Conservation (phyloP, 257 asterid species). For the Gardenia jasminoides region DNA sequence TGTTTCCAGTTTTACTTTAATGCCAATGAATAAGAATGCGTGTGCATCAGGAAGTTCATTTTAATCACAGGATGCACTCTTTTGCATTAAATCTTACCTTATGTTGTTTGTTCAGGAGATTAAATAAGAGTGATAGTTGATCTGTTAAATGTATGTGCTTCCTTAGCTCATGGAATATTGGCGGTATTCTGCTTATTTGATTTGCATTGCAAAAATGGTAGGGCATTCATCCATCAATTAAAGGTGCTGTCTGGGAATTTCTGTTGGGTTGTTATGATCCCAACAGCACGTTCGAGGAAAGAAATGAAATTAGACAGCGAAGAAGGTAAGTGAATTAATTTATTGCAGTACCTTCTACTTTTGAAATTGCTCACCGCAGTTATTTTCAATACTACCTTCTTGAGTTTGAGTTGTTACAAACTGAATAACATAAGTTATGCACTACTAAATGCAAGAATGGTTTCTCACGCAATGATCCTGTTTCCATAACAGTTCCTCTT, state of each 20-base stretch:
- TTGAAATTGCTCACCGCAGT: neutral
- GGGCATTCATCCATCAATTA: conserved; percentile 95
- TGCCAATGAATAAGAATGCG: too few species aligned
- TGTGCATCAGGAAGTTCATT: neutral
- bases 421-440: neutral
- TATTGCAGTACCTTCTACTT: neutral
- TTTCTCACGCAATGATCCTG: neutral
- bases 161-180: conserved; percentile 16
- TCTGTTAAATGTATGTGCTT: conserved; percentile 1
- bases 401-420: neutral
- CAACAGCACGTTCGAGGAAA: conserved; percentile 65
- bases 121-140: neutral
- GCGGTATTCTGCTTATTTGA: conserved; percentile 24
- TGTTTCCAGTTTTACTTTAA: too few species aligned
- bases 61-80: neutral
- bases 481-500: neutral
- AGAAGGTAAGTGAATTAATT: conserved; percentile 56
- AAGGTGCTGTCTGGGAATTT: conserved; percentile 95
- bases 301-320: conserved; percentile 59
- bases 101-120: neutral
- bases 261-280: conserved; percentile 95
- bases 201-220: conserved; percentile 27
- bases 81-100: neutral
- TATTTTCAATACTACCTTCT: neutral
- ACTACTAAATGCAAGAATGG: neutral